Conservation (phyloP, 2,329 filamentous ascomycete genomes). For the Pyrenophora graminea region DNA sequence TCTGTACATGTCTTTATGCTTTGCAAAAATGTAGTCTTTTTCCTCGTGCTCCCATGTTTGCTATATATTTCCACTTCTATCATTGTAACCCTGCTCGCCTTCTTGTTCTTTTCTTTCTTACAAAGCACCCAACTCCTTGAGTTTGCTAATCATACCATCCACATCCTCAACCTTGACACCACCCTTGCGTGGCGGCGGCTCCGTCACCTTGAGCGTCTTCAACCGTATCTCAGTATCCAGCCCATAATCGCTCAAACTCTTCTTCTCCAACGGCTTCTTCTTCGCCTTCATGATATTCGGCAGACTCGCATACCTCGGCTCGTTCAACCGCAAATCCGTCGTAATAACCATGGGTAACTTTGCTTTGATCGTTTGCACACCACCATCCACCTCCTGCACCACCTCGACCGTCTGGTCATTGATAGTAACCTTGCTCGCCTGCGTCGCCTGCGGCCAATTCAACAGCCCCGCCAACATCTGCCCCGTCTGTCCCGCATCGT, state of each 20-base stretch:
- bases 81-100: too few relatives aligned
- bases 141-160: slow-evolving; percentile 86
- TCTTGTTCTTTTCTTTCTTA: slow-evolving; percentile 47
- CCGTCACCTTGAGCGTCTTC: slow-evolving; percentile 87
- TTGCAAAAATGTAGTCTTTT: too few relatives aligned
- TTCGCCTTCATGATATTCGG: slow-evolving; percentile 99
- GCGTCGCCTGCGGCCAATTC: slow-evolving; percentile 92
- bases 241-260: slow-evolving; percentile 75
- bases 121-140: slow-evolving; percentile 94
- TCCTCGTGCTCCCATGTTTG: too few relatives aligned
- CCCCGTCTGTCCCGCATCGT: slow-evolving; percentile 92
- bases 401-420: slow-evolving; percentile 73
- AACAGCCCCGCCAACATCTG: slow-evolving; percentile 95
- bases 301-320: slow-evolving; percentile 91
- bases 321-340: slow-evolving; percentile 90
- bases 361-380: slow-evolving; percentile 83
- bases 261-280: slow-evolving; percentile 98
- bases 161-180: slow-evolving; percentile 98
- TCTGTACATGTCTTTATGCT: too few relatives aligned
- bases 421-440: slow-evolving; percentile 83
- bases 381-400: slow-evolving; percentile 91
- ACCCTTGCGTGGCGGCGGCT: slow-evolving; percentile 84
- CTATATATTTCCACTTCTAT: background rate
- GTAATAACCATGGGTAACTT: slow-evolving; percentile 93
- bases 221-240: slow-evolving; percentile 74